These are phyloP conservation scores for Lachancea fermentati DNA, from an alignment of 805 yeast genomes.

Conservation along the genomic window DNA sequence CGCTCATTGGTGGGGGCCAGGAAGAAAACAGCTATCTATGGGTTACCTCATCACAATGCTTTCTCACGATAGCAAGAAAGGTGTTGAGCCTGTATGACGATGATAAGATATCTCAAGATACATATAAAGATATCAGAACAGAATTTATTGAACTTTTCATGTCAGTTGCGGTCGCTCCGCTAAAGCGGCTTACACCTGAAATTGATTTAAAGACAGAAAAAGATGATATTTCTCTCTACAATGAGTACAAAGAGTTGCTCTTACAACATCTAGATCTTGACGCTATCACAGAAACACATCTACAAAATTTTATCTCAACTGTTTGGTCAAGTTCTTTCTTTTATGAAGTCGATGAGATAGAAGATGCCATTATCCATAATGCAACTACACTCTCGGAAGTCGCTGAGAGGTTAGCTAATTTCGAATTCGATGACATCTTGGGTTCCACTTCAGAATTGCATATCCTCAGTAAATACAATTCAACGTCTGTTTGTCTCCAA, in stretches of 20 bases:
- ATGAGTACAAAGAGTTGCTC: conserved; percentile 36
- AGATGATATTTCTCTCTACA: conserved; percentile 43
- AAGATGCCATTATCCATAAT: conserved; percentile 31
- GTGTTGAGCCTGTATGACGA: conserved; percentile 11
- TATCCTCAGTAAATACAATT: conserved; percentile 38
- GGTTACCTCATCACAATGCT: conserved; percentile 43
- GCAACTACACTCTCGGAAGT: conserved; percentile 33
- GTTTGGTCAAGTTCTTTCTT: conserved; percentile 57
- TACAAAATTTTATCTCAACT: conserved; percentile 41
- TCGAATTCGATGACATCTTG: conserved; percentile 44
- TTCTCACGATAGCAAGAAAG: conserved; percentile 33
- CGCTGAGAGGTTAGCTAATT: conserved; percentile 35
- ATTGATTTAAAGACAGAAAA: conserved; percentile 36
- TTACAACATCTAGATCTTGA: conserved; percentile 36
- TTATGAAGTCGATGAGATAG: conserved; percentile 54
- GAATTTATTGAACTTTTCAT: conserved; percentile 26
- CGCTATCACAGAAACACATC: conserved; percentile 26
- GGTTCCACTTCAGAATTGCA: conserved; percentile 57
- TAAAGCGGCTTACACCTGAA: conserved; percentile 22
- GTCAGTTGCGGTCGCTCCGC: conserved; percentile 27
- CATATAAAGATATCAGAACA: conserved; percentile 7
- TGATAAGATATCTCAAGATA: background rate
- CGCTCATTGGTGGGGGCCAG: conserved; percentile 25
- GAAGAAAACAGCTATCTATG: conserved; percentile 39
- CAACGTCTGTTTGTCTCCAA: conserved; percentile 52